Evolutionary conservation across 192 early-diverging fungal genomes (phyloP).

Genomic region (Coemansia sp.): DNA sequence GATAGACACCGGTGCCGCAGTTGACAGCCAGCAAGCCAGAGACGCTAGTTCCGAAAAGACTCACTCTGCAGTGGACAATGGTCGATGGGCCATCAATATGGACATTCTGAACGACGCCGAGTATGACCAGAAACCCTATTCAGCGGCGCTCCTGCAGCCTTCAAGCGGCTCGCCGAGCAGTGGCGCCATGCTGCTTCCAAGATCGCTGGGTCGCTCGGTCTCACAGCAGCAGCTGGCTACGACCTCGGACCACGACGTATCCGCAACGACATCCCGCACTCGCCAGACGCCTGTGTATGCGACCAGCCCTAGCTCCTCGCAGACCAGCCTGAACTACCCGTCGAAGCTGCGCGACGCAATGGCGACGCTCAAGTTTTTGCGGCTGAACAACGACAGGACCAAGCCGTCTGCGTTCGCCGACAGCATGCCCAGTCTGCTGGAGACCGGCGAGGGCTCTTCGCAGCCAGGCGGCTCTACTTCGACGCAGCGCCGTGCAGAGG

Average conservation of each 20-base stretch:
- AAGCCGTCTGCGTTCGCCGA: constrained; percentile 22
- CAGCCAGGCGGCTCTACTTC: constrained; percentile 1
- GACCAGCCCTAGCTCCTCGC: constrained; percentile 44
- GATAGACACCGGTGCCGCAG: constrained; percentile 30
- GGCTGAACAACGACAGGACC: constrained; percentile 38
- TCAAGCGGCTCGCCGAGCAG: constrained; percentile 6
- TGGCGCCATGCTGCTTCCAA: constrained; percentile 6
- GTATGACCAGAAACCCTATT: constrained; percentile 6
- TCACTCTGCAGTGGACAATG: constrained; percentile 10
- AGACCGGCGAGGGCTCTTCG: constrained; percentile 24
- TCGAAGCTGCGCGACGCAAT: constrained; percentile 54
- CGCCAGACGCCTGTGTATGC: constrained; percentile 17
- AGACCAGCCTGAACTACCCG: constrained; percentile 44
- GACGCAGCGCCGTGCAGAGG: constrained; percentile 2
- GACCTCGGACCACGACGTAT: not conserved
- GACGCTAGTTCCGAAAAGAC: not conserved
- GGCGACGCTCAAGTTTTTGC: constrained; percentile 48
- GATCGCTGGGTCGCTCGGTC: constrained; percentile 36
- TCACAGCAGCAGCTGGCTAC: constrained; percentile 43
- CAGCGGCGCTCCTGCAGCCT: constrained; percentile 16
- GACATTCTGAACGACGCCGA: constrained; percentile 13
- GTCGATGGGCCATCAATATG: constrained; percentile 23
- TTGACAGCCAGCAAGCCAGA: not conserved
- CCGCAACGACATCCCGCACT: not conserved
- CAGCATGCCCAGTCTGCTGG: constrained; percentile 45